Conservation (phyloP, 2,329 filamentous ascomycete species). For the Nigrospora sphaerica region DNA sequence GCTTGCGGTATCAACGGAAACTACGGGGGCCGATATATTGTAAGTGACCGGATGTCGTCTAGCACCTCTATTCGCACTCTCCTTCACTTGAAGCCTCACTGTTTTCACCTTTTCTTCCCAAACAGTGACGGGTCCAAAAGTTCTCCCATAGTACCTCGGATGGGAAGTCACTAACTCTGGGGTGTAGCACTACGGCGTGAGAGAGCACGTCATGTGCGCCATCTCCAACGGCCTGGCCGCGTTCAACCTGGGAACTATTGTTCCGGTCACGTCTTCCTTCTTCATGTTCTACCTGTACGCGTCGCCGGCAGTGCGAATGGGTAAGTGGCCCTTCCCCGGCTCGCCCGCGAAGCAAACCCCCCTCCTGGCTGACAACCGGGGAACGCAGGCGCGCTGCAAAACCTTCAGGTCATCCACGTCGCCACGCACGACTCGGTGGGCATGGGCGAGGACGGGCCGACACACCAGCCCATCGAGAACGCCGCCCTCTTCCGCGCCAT, state of each 20-base stretch:
- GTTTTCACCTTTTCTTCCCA: too few relatives aligned
- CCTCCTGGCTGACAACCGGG: not conserved
- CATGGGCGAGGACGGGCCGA: conserved; percentile 47
- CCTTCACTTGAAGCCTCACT: too few relatives aligned
- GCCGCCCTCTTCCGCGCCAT: conserved; percentile 44
- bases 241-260: conserved; percentile 38
- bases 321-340: not conserved
- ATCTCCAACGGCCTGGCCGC: conserved; percentile 54
- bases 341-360: not conserved
- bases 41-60: too few relatives aligned
- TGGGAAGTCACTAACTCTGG: too few relatives aligned
- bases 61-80: too few relatives aligned
- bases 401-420: conserved; percentile 41
- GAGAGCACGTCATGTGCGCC: conserved; percentile 54
- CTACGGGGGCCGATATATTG: conserved; percentile 5
- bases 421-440: conserved; percentile 49
- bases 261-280: conserved; percentile 47
- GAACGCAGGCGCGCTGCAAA: conserved; percentile 31
- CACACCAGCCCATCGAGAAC: conserved; percentile 47
- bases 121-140: too few relatives aligned
- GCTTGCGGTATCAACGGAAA: conserved; percentile 11
- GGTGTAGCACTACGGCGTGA: conserved; percentile 44
- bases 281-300: conserved; percentile 50
- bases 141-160: too few relatives aligned
- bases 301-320: conserved; percentile 46